A percentile compares a stretch with the other conserved stretches of the same genome.
Conservation (phyloP, 345 rosid genomes). For the Eutrema heterophyllum region DNA sequence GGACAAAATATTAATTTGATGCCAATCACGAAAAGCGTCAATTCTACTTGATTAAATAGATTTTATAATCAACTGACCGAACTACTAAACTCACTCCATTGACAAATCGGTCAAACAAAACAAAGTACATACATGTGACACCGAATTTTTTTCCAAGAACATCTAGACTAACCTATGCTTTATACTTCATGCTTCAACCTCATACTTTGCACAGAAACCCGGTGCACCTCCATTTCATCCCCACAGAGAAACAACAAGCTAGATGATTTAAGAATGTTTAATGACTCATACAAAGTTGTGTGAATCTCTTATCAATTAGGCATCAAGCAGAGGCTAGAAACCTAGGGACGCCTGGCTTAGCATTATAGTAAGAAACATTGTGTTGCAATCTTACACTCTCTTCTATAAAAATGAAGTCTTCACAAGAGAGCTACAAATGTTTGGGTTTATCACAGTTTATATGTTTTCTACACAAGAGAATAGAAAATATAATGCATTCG, state of each 20-base stretch:
- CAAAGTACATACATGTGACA: not conserved
- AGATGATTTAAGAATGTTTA: conserved; percentile 5
- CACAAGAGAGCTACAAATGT: conserved; percentile 5
- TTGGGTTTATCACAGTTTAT: not conserved
- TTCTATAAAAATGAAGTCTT: not conserved
- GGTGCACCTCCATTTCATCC: not conserved
- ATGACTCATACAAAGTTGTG: not conserved
- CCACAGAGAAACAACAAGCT: conserved; percentile 8
- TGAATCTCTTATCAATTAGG: conserved; percentile 4
- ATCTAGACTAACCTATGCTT: conserved; percentile 10
- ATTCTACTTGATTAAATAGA: not conserved
- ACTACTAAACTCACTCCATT: not conserved
- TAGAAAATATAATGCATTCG: not conserved
- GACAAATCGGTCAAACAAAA: not conserved
- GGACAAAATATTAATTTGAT: not conserved
- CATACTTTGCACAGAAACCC: not conserved
- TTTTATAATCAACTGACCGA: not conserved
- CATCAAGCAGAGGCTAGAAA: conserved; percentile 8
- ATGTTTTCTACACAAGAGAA: not conserved
- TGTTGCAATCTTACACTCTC: not conserved
- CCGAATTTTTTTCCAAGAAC: not conserved
- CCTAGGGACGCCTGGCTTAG: not conserved
- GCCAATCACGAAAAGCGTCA: not conserved
- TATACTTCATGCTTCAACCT: conserved; percentile 4
- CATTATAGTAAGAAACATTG: conserved; percentile 8